Percentiles rank a stretch among this genome's conserved stretches.
These are phyloP conservation scores for Dicorynia guianensis DNA, from an alignment of 306 rosid genomes.

Conservation along the genomic window DNA sequence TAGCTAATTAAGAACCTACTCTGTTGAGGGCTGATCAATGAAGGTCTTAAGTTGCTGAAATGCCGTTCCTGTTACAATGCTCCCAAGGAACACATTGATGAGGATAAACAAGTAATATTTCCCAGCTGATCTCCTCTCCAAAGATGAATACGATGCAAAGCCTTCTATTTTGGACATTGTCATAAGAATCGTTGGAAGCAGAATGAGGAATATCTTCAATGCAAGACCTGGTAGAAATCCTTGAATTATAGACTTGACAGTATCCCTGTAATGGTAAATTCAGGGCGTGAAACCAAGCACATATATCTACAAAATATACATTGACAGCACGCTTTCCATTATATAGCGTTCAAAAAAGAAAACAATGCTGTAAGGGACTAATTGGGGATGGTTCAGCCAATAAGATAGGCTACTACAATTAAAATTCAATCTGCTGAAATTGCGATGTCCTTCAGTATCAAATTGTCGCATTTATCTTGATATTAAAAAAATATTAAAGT, in stretches of 20 bases:
- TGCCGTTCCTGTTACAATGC: slow-evolving; percentile 87
- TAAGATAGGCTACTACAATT: neutral
- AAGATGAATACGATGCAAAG: slow-evolving; percentile 61
- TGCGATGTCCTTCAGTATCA: neutral
- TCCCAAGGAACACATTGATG: slow-evolving; percentile 91
- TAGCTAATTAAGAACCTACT: slow-evolving; percentile 52
- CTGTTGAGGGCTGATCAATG: slow-evolving; percentile 60
- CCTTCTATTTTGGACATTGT: slow-evolving; percentile 88
- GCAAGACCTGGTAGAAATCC: slow-evolving; percentile 95
- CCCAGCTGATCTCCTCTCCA: slow-evolving; percentile 86
- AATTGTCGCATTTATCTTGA: neutral
- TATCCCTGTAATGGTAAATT: slow-evolving; percentile 57
- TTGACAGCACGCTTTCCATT: neutral
- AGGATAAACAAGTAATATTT: slow-evolving; percentile 80
- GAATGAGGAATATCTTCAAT: slow-evolving; percentile 75
- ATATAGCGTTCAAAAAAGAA: neutral
- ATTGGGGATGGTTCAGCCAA: neutral
- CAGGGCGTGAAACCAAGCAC: slow-evolving; percentile 36
- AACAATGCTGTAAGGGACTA: neutral
- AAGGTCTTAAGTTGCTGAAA: slow-evolving; percentile 77
- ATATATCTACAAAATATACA: slow-evolving; percentile 13
- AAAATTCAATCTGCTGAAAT: neutral
- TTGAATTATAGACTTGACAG: slow-evolving; percentile 73
- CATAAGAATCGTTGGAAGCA: slow-evolving; percentile 82
- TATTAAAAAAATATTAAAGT: neutral